Base-by-base conservation (phyloP, 2,329 filamentous ascomycete genomes). In the Sclerotiophoma versabilis region DNA sequence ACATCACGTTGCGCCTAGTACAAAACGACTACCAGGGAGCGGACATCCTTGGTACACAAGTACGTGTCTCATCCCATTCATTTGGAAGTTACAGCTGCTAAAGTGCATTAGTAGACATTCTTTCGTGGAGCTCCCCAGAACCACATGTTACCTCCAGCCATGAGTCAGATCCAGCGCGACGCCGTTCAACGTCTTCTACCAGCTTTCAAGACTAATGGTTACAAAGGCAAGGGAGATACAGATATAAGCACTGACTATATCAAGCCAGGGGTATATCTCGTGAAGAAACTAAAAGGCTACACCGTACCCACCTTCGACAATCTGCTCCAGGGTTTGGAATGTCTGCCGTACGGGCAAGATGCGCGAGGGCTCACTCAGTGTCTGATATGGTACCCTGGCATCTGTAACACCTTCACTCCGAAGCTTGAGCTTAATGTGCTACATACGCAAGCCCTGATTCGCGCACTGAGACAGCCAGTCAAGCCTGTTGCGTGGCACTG, bases 341-440 rank as follows among this genome's bases (percentile, higher is more conserved):
- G 50, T 36, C 25, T 41, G 8, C 36, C 45, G 2, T 11, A 27
- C 5, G 36, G 36, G 5, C 25, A n/a, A 22, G 36, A 41, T 38
- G 20, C 27, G 27, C 17, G 45, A 25, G 9, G 2, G 12, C 45
- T 48, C 11, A 41, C 45, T 6, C 36, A 48, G 9, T 48, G 45
- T 12, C 20, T 48, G 20, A 2, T 8, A 8, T 41, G 45, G 36
- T 48, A 33, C 14, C 14, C 26, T 7, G 3, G 4, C 7, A 4
- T 10, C 20, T 17, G 34, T 20, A 30, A 41, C 12, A 44, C 44
- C 1, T 71, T 70, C 30, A 61, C 49, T 0, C 67, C 67, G 2
- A 44, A 17, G n/a, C 55, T 72, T 0, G 51, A 69, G 2, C 33
- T 71, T 3, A 70, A 66, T 17, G 65, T 70, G 0, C 50, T 71